Base-by-base conservation (phyloP, 345 rosid genomes). In the Excoecaria agallocha region DNA sequence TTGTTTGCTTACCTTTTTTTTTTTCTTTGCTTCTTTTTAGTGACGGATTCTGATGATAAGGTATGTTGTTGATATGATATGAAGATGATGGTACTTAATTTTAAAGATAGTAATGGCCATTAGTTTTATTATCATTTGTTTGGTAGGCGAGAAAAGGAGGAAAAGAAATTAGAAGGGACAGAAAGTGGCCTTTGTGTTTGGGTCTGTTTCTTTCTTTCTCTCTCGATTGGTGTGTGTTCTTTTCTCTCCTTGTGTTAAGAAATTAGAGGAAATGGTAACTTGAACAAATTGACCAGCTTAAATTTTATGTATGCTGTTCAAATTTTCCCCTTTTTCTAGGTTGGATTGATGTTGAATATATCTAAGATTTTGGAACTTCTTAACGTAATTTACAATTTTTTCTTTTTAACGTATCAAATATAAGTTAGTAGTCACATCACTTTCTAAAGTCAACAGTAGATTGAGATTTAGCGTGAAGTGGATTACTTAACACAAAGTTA, bases 121-220 rank as follows among this genome's bases (percentile, higher is more conserved):
- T 52, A 16, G n/a, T 52, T 16, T 17, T 52, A 13, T 6, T 17
- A 16, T 49, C n/a, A 0, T 67, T 51, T 39, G 22, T 59, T 46
- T 70, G 58, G 43, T 58, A 71, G 35, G 58, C 12, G 37, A 62
- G 70, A 50, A 61, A 73, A 51, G 38, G 16, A 72, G 12, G 10
- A 61, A 37, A 3, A 15, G 38, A 56, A 63, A 70, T 12, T 0
- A 9, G 37, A 58, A 58, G 8, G 12, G 5, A 10, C 10, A 5
- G 48, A 43, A 43, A 43, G 48, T 6, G 61, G 72, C 22, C 10
- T 12, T 70, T 55, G 50, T n/a, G 35, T 70, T 52, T 12, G 17
- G 11, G 55, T 17, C 2, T 52, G 5, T 6, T n/a, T 37, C 13
- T 54, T 37, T 69, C 19, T 51, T n/a, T 0, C 1, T 39, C 5